These are phyloP conservation scores for Venturia asperata DNA, from an alignment of 2,329 filamentous ascomycete genomes.

Conservation along the genomic window DNA sequence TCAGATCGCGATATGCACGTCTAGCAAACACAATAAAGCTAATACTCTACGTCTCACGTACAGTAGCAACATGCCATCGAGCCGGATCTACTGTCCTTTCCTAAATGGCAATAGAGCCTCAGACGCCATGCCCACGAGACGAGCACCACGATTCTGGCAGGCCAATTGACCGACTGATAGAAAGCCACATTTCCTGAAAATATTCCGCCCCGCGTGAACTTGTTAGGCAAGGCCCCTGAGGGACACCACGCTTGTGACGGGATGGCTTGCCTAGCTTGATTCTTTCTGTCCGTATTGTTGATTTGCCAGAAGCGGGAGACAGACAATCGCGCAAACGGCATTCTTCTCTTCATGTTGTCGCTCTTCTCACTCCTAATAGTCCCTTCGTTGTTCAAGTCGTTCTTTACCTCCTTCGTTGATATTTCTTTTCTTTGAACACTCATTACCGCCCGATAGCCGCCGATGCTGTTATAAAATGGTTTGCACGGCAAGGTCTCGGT, in stretches of 20 bases:
- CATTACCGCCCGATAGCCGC: neutral
- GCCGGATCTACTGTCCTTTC: neutral
- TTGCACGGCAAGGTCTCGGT: slow-evolving; percentile 8
- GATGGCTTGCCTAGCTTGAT: neutral
- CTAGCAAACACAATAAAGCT: neutral
- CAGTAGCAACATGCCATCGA: neutral
- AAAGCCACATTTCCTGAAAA: neutral
- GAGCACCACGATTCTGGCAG: neutral
- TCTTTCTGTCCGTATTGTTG: neutral
- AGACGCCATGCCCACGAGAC: neutral
- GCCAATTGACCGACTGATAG: neutral
- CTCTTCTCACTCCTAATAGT: neutral
- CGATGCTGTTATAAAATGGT: neutral
- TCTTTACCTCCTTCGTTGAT: neutral
- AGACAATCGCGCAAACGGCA: neutral
- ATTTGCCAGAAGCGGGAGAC: neutral
- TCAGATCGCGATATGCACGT: neutral
- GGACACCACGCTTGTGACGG: neutral
- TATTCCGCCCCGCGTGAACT: neutral
- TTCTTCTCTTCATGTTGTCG: neutral
- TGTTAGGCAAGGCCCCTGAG: slow-evolving; percentile 4
- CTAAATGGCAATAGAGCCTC: neutral
- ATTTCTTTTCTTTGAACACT: neutral
- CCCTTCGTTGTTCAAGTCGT: neutral
- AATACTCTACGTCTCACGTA: neutral